Conservation (phyloP, 306 rosid species). For the Herpetospermum pedunculosum region DNA sequence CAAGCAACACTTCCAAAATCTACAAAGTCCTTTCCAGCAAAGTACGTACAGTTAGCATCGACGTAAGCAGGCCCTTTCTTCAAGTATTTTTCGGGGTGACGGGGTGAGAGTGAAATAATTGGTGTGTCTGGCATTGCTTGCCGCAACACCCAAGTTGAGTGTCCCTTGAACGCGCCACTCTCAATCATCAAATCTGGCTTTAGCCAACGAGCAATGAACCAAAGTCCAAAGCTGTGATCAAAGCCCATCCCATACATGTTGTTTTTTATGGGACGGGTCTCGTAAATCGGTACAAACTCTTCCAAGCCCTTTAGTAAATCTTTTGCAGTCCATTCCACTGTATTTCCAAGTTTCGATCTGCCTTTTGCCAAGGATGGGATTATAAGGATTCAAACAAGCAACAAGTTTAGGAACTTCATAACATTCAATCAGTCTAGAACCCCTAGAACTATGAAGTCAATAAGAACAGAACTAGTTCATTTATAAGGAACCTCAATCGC, state of each 20-base stretch:
- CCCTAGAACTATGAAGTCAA: constrained; percentile 12
- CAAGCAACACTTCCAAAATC: constrained; percentile 92
- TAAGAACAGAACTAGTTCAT: neutral
- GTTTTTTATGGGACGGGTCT: constrained; percentile 75
- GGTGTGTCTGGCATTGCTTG: constrained; percentile 82
- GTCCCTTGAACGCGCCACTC: constrained; percentile 99
- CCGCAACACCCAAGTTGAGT: constrained; percentile 95
- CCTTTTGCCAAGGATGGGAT: constrained; percentile 83
- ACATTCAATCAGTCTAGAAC: constrained; percentile 4
- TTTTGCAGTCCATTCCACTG: constrained; percentile 89
- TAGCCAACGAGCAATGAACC: constrained; percentile 87
- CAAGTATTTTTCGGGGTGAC: constrained; percentile 94
- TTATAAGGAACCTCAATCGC: neutral
- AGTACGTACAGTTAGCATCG: constrained; percentile 87
- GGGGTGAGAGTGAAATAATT: constrained; percentile 73
- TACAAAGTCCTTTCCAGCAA: constrained; percentile 83
- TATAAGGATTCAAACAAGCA: constrained; percentile 41
- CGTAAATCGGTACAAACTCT: constrained; percentile 86
- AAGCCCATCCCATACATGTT: constrained; percentile 97
- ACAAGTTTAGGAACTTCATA: constrained; percentile 11
- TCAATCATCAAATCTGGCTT: constrained; percentile 91
- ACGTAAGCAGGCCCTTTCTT: constrained; percentile 96
- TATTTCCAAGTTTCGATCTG: constrained; percentile 98
- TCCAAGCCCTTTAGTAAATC: constrained; percentile 77
- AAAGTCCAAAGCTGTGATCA: constrained; percentile 99